These are phyloP conservation scores for Penicillium sclerotiorum DNA, from an alignment of 2,329 filamentous ascomycete genomes.

Conservation along the genomic window DNA sequence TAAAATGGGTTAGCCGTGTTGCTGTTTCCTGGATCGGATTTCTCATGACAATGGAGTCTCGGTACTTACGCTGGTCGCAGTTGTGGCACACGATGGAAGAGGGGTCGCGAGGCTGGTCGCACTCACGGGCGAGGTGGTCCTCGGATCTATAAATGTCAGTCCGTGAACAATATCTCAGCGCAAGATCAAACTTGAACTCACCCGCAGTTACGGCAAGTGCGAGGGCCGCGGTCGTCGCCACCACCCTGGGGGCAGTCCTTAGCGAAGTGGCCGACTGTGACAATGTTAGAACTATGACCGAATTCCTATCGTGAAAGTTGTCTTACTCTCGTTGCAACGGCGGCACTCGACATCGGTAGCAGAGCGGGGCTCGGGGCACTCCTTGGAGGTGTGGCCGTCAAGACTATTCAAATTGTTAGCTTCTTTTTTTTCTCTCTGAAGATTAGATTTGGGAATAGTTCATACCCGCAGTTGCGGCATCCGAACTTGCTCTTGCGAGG, in stretches of 20 bases:
- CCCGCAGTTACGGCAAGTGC: constrained; percentile 51
- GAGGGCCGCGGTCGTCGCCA: constrained; percentile 29
- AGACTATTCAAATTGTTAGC: constrained; percentile 33
- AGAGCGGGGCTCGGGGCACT: constrained; percentile 52
- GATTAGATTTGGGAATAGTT: background rate
- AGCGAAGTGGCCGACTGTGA: constrained; percentile 47
- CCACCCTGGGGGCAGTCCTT: constrained; percentile 49
- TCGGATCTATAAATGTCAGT: constrained; percentile 37
- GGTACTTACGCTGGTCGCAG: constrained; percentile 44
- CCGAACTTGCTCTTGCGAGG: constrained; percentile 40
- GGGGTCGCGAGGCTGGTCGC: constrained; percentile 45
- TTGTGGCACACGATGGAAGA: constrained; percentile 48
- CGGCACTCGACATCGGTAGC: constrained; percentile 50
- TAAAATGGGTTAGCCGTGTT: constrained; percentile 11
- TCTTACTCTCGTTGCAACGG: constrained; percentile 44
- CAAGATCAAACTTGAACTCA: constrained; percentile 24
- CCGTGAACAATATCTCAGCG: background rate
- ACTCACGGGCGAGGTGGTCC: constrained; percentile 48
- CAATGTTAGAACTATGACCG: constrained; percentile 8
- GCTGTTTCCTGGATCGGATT: background rate
- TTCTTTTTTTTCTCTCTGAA: background rate
- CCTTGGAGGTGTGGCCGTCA: constrained; percentile 50
- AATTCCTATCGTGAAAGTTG: background rate
- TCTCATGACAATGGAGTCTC: background rate
- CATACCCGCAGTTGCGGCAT: constrained; percentile 59